Evolutionary conservation across 2,329 filamentous ascomycete genomes (phyloP), one percentile per base, ranked within the genome.

Genomic region (Trichoderma atrobrunneum): DNA sequence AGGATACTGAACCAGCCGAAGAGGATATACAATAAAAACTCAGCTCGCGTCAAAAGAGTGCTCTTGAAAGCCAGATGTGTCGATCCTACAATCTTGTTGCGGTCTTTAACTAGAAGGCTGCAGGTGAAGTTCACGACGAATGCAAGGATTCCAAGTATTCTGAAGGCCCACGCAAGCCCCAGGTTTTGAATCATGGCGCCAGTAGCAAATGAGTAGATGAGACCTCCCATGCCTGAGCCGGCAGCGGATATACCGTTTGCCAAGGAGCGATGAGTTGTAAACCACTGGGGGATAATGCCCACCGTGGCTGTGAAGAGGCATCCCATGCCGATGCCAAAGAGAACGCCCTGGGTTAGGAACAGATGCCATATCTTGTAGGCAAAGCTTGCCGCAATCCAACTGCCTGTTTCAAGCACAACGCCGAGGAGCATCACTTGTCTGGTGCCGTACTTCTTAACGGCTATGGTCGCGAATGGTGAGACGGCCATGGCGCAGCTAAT

Each of bases 261-360:
- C 16, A 94, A 85, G 32, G 89, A 91, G 2, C 92, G 87, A 30
- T 85, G 86, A 36, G 88, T 90, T 11, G 85, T 87, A 77, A 95
- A 95, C 92, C 92, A 94, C 78, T 94, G 92, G 2, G 92, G 88
- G 0, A 92, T 85, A 12, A 94, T 87, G 39, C 88, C 88, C 3
- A 92, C 90, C 5, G 86, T 89, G 0, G 88, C 88, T 0, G 92
- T 91, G 78, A 94, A 95, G 11, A 91, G 83, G 72, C 95, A 91
- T 0, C 93, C 93, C 87, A 95, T 91, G 3, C 92, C 93, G 26
- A 91, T 80, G n/a, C 93, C 93, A 74, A 95, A 95, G 69, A 90
- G 88, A 3, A 95, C 78, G 5, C 93, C 93, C 78, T 95, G 93
- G 7, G 87, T 88, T 0, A 95, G 85, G 72, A 94, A 90, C 0